Conservation (phyloP, 441 rosid genomes). For the Adansonia gregorii region DNA sequence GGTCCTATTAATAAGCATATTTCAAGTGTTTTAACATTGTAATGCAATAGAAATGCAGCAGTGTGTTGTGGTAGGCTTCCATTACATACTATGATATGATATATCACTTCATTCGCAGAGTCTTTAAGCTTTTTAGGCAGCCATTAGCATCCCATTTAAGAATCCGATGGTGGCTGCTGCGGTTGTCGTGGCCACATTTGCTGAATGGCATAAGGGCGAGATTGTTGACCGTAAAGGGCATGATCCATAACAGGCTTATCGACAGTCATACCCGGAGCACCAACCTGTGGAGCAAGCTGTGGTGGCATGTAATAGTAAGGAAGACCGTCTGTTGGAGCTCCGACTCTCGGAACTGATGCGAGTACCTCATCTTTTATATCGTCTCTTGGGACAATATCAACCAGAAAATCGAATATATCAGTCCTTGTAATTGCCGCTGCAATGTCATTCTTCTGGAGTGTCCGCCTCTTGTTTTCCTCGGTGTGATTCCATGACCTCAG, state of each 20-base stretch:
- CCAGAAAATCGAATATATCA: slow-evolving; percentile 51
- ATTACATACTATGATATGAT: neutral
- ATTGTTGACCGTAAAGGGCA: slow-evolving; percentile 43
- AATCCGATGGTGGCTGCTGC: slow-evolving; percentile 51
- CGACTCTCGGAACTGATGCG: slow-evolving; percentile 42
- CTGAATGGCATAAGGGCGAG: slow-evolving; percentile 41
- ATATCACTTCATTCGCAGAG: neutral
- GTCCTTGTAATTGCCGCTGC: slow-evolving; percentile 54
- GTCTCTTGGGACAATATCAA: slow-evolving; percentile 56
- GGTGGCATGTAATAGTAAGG: slow-evolving; percentile 49
- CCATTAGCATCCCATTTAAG: neutral
- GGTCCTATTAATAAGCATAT: neutral
- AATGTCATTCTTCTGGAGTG: slow-evolving; percentile 54
- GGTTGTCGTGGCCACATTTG: slow-evolving; percentile 47
- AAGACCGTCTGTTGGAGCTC: slow-evolving; percentile 38
- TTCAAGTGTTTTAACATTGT: neutral
- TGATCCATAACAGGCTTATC: slow-evolving; percentile 55
- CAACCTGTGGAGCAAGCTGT: slow-evolving; percentile 42
- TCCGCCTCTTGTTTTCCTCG: slow-evolving; percentile 56
- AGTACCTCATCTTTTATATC: slow-evolving; percentile 51
- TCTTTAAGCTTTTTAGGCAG: neutral
- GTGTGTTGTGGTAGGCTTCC: neutral
- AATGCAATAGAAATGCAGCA: neutral
- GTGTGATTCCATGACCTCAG: slow-evolving; percentile 60
- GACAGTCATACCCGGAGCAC: slow-evolving; percentile 45